Base-by-base conservation (phyloP, 164 flowering plant species). In the Vitis rupestris region DNA sequence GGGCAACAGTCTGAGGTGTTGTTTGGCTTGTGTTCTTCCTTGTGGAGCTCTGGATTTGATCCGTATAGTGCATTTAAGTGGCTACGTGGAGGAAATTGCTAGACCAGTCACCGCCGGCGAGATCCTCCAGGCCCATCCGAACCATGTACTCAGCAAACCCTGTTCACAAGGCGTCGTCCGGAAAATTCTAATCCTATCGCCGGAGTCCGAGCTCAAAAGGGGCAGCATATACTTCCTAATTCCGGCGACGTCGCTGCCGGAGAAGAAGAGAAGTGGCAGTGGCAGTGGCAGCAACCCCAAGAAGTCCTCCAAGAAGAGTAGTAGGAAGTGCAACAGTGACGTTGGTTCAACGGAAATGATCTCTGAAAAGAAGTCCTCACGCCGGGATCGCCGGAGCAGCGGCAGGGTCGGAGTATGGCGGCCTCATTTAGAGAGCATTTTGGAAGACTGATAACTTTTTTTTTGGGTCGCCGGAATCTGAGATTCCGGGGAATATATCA, bases 31-130 rank as follows among this genome's bases (percentile, higher is more conserved):
- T 66, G 88, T 92, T 50, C 89, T 94, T 64, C 97, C 98, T 0
- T 94, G 90, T 52, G 97, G 97, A 57, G 97, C 97, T 3, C 78
- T 94, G 23, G 98, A 94, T 62, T 70, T 94, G 83, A 92, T 92
- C 79, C 81, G 98, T 0, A 90, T 94, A 61, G 95, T 94, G 31
- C 98, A 94, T 69, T 72, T 88, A 55, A 88, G 84, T 61, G 97
- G 97, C 71, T 70, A 75, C 50, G 92, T 94, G 0, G 94, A 94
- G 51, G 99, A 94, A 58, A 76, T 88, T 8, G 82, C 89, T 4
- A 72, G 87, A 17, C 79, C 90, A 8, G 75, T 90, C 72, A 83
- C 88, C 2, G 98, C 96, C 55, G 91, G 86, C 0, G 91, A 92
- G 74, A 75, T 91, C 62, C 82, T 92, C 8, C 62, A 74, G 59